These are phyloP conservation scores for Acanthamoeba triangularis DNA, from an alignment of 208 protist species.

Conservation along the genomic window DNA sequence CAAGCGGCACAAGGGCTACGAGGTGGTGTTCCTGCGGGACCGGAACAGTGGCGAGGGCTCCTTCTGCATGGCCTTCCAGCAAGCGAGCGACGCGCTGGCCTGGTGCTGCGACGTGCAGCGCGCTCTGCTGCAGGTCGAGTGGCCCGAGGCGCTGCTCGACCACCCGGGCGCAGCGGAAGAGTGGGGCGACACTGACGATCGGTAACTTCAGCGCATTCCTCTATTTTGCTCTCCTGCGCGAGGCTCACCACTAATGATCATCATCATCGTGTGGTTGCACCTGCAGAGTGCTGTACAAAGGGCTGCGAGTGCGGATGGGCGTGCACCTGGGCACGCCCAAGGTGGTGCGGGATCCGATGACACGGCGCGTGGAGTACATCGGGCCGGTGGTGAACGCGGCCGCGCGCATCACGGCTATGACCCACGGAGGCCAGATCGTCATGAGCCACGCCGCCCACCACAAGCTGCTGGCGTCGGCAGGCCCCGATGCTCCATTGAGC, in stretches of 20 bases:
- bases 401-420: slow-evolving; percentile 42
- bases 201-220: no score
- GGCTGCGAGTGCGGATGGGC: slow-evolving; percentile 62
- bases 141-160: slow-evolving; percentile 42
- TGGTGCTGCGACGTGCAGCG: slow-evolving; percentile 47
- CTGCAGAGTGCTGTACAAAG: slow-evolving; percentile 50
- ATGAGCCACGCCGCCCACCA: neutral
- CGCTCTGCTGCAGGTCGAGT: neutral
- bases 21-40: slow-evolving; percentile 27
- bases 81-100: neutral
- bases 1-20: slow-evolving; percentile 13
- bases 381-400: slow-evolving; percentile 4
- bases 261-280: neutral
- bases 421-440: slow-evolving; percentile 60
- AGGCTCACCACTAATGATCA: neutral
- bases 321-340: slow-evolving; percentile 38
- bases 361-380: slow-evolving; percentile 53
- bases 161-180: slow-evolving; percentile 31
- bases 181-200: slow-evolving; percentile 34
- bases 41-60: slow-evolving; percentile 43
- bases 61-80: slow-evolving; percentile 65
- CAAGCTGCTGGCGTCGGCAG: neutral
- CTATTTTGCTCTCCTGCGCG: neutral
- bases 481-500: neutral
- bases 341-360: neutral